phyloP scores from a whole-genome alignment of 495 filamentous ascomycete genomes.

The Penicillium lagena region DNA sequence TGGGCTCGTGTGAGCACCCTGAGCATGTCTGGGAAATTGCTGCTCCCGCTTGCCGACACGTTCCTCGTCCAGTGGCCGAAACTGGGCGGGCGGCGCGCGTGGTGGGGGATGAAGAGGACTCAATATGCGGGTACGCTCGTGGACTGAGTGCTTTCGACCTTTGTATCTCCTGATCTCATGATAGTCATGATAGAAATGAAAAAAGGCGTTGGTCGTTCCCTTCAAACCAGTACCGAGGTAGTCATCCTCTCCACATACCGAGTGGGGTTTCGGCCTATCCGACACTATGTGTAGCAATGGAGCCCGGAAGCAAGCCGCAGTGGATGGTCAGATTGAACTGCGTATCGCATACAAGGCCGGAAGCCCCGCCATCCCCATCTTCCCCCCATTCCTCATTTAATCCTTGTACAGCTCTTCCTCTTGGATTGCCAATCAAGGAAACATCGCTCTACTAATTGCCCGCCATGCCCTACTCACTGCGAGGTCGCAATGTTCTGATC shows the following conservation, averaged over 20 bases:
- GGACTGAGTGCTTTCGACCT: conserved; percentile 18
- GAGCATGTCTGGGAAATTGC: conserved; percentile 73
- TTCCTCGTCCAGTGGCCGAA: conserved; percentile 72
- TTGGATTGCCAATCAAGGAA: neutral
- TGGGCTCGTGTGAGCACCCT: conserved; percentile 77
- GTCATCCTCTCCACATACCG: conserved; percentile 8
- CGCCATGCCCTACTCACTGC: conserved; percentile 56
- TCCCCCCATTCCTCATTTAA: no score
- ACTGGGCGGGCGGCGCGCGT: conserved; percentile 40
- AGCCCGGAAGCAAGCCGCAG: no score
- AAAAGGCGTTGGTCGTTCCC: no score
- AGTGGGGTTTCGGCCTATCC: neutral
- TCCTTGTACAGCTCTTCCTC: no score
- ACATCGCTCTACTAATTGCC: neutral
- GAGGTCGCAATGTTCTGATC: conserved; percentile 57
- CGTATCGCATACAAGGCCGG: no score
- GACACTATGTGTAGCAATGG: no score
- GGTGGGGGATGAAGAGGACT: conserved; percentile 35
- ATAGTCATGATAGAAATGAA: neutral
- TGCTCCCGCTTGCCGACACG: conserved; percentile 58
- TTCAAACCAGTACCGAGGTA: no score
- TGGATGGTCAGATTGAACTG: no score
- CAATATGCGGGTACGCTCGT: conserved; percentile 41
- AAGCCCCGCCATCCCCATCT: no score
- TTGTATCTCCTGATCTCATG: neutral